Evolutionary conservation across 495 filamentous ascomycete genomes (phyloP).

Genomic region (Annulohypoxylon maeteangense): DNA sequence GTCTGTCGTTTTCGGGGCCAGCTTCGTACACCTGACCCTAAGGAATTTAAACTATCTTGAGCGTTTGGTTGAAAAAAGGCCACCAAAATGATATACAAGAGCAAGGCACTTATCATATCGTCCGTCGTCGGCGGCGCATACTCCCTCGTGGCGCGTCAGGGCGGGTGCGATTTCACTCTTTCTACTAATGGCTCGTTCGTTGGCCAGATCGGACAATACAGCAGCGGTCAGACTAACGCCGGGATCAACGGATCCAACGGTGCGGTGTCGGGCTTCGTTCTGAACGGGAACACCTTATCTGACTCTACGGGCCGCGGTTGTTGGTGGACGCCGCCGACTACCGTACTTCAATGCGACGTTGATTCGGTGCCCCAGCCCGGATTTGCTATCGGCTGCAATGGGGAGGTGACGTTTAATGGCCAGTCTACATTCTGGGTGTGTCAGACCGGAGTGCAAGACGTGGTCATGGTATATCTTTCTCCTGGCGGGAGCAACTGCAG

Average conservation of each 20-base stretch:
- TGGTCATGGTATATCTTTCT: conserved; percentile 64
- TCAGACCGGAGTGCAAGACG: conserved; percentile 59
- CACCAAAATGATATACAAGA: conserved; percentile 39
- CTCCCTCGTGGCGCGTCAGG: conserved; percentile 40
- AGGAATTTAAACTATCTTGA: conserved; percentile 21
- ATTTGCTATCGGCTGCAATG: conserved; percentile 62
- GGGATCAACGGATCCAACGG: conserved; percentile 27
- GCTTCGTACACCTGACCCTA: conserved; percentile 30
- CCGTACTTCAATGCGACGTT: conserved; percentile 73
- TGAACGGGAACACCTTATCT: conserved; percentile 40
- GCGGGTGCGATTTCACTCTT: conserved; percentile 40
- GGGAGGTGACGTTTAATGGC: conserved; percentile 57
- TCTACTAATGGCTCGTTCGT: conserved; percentile 32
- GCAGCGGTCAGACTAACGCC: conserved; percentile 33
- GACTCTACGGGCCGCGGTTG: conserved; percentile 42
- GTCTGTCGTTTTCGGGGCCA: conserved; percentile 38
- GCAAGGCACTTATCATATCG: conserved; percentile 28
- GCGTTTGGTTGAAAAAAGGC: conserved; percentile 16
- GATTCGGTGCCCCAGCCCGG: conserved; percentile 58
- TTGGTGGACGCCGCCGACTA: conserved; percentile 58
- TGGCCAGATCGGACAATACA: conserved; percentile 42
- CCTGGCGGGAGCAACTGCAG: conserved; percentile 57
- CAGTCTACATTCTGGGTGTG: conserved; percentile 64
- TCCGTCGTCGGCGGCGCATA: conserved; percentile 32
- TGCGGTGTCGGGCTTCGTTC: conserved; percentile 31